Conservation (phyloP, 148 eudicot species). For the Rhododendron ovatum region DNA sequence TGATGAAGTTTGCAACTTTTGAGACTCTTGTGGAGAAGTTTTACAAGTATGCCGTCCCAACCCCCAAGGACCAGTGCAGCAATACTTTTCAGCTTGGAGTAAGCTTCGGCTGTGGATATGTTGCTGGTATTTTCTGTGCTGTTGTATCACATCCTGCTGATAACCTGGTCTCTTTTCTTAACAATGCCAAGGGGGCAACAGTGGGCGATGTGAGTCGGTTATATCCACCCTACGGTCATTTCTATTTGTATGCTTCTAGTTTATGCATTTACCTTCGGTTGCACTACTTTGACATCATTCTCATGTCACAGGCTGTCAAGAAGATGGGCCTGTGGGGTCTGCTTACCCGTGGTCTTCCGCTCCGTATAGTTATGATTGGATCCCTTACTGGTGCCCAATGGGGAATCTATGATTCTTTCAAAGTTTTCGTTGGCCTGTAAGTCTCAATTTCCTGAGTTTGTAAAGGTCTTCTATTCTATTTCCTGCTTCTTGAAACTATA, state of each 20-base stretch:
- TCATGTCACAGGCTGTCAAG: conserved; percentile 25
- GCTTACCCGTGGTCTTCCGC: conserved; percentile 28
- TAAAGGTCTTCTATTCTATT: not conserved
- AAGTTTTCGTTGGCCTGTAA: conserved; percentile 28
- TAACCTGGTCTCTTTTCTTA: conserved; percentile 36
- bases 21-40: conserved; percentile 32
- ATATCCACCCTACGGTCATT: not conserved
- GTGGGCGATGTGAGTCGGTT: conserved; percentile 23
- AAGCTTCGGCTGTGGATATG: conserved; percentile 32
- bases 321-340: conserved; percentile 24
- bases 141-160: conserved; percentile 35
- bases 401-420: conserved; percentile 26
- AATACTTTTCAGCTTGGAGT: conserved; percentile 33
- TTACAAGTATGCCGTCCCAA: conserved; percentile 32
- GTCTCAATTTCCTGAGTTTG: not conserved
- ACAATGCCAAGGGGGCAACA: conserved; percentile 38
- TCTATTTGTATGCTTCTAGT: not conserved
- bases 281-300: not conserved
- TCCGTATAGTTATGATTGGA: conserved; percentile 27
- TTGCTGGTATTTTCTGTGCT: conserved; percentile 32
- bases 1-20: conserved; percentile 41
- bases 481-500: not conserved
- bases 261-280: not conserved
- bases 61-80: conserved; percentile 39
- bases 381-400: conserved; percentile 28